These are phyloP conservation scores for Dictyostelium brefeldianum DNA, from an alignment of 78 protist genomes.

Conservation along the genomic window DNA sequence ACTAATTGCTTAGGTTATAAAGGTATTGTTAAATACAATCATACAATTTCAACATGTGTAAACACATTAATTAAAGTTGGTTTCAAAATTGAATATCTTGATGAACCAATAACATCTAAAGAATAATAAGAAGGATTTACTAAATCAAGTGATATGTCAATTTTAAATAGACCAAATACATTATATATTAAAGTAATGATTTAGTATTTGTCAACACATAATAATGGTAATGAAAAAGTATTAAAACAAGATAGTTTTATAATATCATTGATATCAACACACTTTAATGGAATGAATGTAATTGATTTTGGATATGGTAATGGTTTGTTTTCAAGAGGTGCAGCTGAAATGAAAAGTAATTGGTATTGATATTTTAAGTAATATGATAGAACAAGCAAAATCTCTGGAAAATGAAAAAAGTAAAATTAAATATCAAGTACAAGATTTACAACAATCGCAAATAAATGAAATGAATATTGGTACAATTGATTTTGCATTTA, in stretches of 20 bases:
- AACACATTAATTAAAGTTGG: not conserved
- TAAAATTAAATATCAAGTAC: no score
- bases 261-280: no score
- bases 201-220: no score
- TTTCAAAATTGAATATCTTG: not conserved
- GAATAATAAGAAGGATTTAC: not conserved
- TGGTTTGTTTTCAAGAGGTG: no score
- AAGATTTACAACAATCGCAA: not conserved
- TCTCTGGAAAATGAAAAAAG: no score
- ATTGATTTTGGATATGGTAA: no score
- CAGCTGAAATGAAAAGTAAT: no score
- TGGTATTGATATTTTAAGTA: no score
- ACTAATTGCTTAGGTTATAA: not conserved
- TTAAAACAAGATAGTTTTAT: no score
- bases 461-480: not conserved
- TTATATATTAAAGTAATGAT: not conserved
- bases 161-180: not conserved
- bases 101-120: not conserved
- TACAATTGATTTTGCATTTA: not conserved
- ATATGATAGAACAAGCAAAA: no score
- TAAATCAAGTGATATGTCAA: not conserved
- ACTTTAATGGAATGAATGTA: no score
- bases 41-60: not conserved
- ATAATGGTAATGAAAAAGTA: no score
- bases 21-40: not conserved